These are phyloP conservation scores for Lactarius vividus DNA, from an alignment of 768 basidiomycete species.

Conservation along the genomic window DNA sequence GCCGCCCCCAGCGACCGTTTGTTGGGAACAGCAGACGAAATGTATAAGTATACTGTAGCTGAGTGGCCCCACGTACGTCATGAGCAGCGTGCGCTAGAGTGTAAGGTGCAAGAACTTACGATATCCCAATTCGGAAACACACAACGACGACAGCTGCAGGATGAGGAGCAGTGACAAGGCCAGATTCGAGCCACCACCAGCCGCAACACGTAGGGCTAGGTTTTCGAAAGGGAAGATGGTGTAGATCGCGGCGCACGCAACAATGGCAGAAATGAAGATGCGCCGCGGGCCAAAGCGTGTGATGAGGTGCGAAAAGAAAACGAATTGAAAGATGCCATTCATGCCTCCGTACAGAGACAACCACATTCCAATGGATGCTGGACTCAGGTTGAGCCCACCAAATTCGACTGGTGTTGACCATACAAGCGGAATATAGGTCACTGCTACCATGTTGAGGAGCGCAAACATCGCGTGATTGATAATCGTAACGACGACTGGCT, in stretches of 20 bases:
- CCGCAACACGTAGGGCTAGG: background rate
- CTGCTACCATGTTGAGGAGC: constrained; percentile 41
- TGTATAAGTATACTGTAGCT: constrained; percentile 70
- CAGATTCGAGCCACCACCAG: background rate
- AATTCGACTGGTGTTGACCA: constrained; percentile 34
- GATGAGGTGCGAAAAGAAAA: constrained; percentile 39
- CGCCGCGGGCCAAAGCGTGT: constrained; percentile 38
- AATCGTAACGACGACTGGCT: constrained; percentile 40
- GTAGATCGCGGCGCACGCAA: constrained; percentile 29
- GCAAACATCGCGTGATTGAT: constrained; percentile 43
- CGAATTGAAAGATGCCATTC: constrained; percentile 39
- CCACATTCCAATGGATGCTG: constrained; percentile 38
- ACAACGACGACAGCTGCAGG: background rate
- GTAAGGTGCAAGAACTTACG: background rate
- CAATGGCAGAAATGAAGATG: constrained; percentile 30
- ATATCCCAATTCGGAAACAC: background rate
- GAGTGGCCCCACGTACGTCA: constrained; percentile 21
- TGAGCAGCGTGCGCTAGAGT: background rate
- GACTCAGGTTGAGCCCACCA: constrained; percentile 35
- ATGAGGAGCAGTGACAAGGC: background rate
- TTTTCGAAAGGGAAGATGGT: constrained; percentile 31
- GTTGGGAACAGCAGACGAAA: constrained; percentile 61
- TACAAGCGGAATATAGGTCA: constrained; percentile 46
- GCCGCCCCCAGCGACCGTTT: constrained; percentile 62
- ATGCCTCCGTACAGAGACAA: constrained; percentile 37